Percentiles rank a stretch among this genome's conserved stretches.
Conservation (phyloP, 140 eudicot species). For the Flaveria floridana region DNA sequence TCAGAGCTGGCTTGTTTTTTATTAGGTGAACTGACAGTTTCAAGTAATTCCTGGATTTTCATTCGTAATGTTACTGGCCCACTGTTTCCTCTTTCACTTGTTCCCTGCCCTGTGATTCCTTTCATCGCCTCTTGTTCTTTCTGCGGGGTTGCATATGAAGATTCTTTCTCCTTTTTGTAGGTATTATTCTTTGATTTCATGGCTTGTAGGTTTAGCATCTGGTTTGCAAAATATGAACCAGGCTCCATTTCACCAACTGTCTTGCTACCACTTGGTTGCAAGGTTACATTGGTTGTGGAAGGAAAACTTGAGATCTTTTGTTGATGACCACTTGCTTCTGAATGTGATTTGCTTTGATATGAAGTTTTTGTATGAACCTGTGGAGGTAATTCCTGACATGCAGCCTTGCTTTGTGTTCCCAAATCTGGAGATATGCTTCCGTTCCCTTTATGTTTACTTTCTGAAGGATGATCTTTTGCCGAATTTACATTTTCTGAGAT, state of each 20-base stretch:
- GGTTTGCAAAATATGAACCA: constrained; percentile 35
- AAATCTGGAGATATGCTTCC: constrained; percentile 31
- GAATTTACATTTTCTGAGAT: constrained; percentile 33
- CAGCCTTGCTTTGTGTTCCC: constrained; percentile 31
- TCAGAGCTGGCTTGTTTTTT: constrained; percentile 37
- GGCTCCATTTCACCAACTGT: constrained; percentile 34
- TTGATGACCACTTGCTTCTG: constrained; percentile 36
- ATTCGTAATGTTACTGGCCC: constrained; percentile 55
- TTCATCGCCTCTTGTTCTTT: constrained; percentile 37
- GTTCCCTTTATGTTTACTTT: constrained; percentile 32
- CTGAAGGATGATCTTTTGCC: constrained; percentile 32
- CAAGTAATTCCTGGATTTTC: constrained; percentile 76
- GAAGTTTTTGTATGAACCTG: constrained; percentile 44
- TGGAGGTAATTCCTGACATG: constrained; percentile 45
- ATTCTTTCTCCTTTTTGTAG: constrained; percentile 32
- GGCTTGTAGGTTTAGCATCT: constrained; percentile 30
- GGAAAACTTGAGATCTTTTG: constrained; percentile 36
- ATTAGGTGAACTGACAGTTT: constrained; percentile 55
- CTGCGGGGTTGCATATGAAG: constrained; percentile 38
- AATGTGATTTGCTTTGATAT: constrained; percentile 31
- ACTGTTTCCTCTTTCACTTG: constrained; percentile 41
- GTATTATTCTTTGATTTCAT: constrained; percentile 29
- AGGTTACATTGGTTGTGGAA: constrained; percentile 24
- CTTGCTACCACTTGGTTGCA: constrained; percentile 41
- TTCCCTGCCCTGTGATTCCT: constrained; percentile 41